Conservation (phyloP, 768 basidiomycete species). For the Leccinum arenicola region DNA sequence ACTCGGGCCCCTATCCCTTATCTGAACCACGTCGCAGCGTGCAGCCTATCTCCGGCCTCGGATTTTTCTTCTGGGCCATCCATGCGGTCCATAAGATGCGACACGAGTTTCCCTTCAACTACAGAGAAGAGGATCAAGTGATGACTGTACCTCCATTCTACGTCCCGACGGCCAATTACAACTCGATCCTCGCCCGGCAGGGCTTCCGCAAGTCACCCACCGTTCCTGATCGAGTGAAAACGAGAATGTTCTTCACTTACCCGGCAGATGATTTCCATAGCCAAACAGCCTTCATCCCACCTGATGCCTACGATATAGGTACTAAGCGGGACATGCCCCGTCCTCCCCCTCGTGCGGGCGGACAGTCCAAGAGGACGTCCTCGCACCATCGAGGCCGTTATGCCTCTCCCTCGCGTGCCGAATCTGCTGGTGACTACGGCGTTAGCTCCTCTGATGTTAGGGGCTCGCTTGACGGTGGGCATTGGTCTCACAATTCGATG, state of each 20-base stretch:
- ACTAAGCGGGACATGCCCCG: background rate
- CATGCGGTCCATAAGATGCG: constrained; percentile 23
- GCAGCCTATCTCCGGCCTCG: constrained; percentile 16
- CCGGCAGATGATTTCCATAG: constrained; percentile 1
- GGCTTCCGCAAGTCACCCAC: constrained; percentile 7
- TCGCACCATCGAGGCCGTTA: background rate
- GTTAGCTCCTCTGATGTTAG: background rate
- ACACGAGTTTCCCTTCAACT: constrained; percentile 8
- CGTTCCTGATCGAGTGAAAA: constrained; percentile 8
- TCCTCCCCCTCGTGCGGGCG: background rate
- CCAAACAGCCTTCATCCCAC: background rate
- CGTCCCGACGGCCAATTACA: background rate
- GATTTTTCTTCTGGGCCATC: constrained; percentile 21
- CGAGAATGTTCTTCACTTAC: constrained; percentile 3
- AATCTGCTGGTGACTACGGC: background rate
- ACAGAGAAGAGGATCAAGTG: constrained; percentile 1
- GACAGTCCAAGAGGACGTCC: background rate
- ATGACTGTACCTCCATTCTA: constrained; percentile 6
- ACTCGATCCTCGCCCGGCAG: constrained; percentile 1
- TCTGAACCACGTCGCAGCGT: constrained; percentile 7
- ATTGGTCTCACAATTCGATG: no score
- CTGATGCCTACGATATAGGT: background rate
- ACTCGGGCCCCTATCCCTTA: background rate
- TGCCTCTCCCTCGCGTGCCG: background rate
- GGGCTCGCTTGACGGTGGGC: no score